Base-by-base conservation (phyloP, 202 grass and related monocot species). In the Sporobolus alterniflorus region DNA sequence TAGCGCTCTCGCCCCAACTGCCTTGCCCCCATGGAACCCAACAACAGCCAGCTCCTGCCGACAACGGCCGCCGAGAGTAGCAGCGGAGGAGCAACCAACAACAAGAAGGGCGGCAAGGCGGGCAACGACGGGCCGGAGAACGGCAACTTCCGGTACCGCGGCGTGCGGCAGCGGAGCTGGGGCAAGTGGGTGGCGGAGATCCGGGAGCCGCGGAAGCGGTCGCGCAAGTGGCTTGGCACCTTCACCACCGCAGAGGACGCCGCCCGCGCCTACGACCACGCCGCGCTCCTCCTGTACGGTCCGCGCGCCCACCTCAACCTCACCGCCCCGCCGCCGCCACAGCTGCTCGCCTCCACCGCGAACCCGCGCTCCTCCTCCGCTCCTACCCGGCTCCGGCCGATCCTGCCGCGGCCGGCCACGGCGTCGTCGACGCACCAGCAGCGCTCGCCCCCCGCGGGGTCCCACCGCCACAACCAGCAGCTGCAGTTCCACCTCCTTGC, bases 161-260 rank as follows among this genome's bases (percentile, higher is more conserved):
- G 95, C 21, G 95, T 94, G 62, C 88, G 95, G 62, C 95, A 97
- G 90, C 81, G 92, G 49, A 97, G 95, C 92, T 92, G 95, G 92
- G 94, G 95, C 12, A 97, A 97, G 83, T 97, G 95, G 95, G 92
- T 97, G 63, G 92, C 95, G 20, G 95, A 97, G 88, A 97, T 97
- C 78, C 90, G 95, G 1, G 96, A 98, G 88, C 96, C 96, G 1
- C 67, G 89, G n/a, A 98, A 98, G 89, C 90, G 96, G 42, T 88
- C 89, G 0, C 86, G 96, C 76, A 98, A 93, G 75, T 98, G 96
- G 96, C 96, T 98, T 62, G 96, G 96, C 42, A 98, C 96, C 30
- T 98, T 98, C 80, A 72, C 85, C 78, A 98, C 96, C 33, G 96
- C 96, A 11, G 93, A 95, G 87, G 96, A 98, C 43, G 96, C 93